phyloP scores from a whole-genome alignment of 139 green algal species.

The Eudorina sp. region DNA sequence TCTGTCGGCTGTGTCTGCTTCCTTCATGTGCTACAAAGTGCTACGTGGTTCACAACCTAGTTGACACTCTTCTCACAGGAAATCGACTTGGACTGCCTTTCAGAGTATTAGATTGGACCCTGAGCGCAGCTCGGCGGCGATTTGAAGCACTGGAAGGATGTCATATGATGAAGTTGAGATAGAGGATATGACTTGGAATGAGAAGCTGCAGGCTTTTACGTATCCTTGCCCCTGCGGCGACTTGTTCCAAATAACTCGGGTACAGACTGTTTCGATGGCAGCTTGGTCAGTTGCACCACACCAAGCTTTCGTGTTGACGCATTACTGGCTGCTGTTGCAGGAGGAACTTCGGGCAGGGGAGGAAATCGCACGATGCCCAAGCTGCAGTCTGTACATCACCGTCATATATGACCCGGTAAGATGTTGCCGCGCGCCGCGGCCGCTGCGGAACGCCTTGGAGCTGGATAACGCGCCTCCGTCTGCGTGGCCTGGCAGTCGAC shows the following conservation, averaged over 20 bases:
- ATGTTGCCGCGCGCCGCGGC: background rate
- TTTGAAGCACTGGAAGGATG: slow-evolving; percentile 63
- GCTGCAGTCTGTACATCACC: slow-evolving; percentile 94
- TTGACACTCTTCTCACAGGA: too few relatives aligned
- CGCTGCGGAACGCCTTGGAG: background rate
- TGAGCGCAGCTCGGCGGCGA: too few relatives aligned
- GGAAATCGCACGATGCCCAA: slow-evolving; percentile 96
- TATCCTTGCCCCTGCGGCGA: slow-evolving; percentile 97
- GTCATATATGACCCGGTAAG: slow-evolving; percentile 94
- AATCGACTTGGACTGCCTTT: too few relatives aligned
- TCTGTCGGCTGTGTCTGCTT: too few relatives aligned
- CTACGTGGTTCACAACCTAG: too few relatives aligned
- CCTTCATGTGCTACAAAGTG: too few relatives aligned
- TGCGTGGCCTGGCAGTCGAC: background rate
- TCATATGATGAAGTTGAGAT: slow-evolving; percentile 96
- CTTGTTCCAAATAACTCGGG: slow-evolving; percentile 95
- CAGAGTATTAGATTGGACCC: too few relatives aligned
- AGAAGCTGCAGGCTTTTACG: slow-evolving; percentile 91
- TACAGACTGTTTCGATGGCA: slow-evolving; percentile 52
- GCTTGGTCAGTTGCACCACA: background rate
- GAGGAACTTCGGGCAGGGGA: slow-evolving; percentile 90
- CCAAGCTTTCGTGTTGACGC: too few relatives aligned
- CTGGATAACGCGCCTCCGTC: background rate
- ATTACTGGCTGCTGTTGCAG: slow-evolving; percentile 63
- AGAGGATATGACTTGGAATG: slow-evolving; percentile 97